A percentile compares a stretch with the other conserved stretches of the same genome.
These are phyloP conservation scores for Paragyromitra xinjiangensis DNA, from an alignment of 495 filamentous ascomycete species.

Conservation along the genomic window DNA sequence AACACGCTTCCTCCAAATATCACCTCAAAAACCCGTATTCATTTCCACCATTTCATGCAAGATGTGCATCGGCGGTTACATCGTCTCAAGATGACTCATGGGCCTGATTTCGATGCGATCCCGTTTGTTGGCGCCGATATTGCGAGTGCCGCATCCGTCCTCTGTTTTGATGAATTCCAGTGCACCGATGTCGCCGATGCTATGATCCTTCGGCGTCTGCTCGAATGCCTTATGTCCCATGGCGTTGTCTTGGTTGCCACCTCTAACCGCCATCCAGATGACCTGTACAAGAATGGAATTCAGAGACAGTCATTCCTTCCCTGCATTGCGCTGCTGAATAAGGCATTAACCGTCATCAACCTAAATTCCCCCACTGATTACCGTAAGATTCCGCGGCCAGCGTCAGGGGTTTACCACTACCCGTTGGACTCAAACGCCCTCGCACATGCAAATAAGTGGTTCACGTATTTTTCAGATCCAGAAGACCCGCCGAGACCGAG, in stretches of 20 bases:
- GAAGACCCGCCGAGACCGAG: slow-evolving; percentile 79
- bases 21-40: slow-evolving; percentile 86
- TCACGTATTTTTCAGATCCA: slow-evolving; percentile 87
- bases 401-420: slow-evolving; percentile 92
- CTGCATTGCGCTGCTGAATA: slow-evolving; percentile 90
- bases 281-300: slow-evolving; percentile 97
- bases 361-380: slow-evolving; percentile 96
- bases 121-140: slow-evolving; percentile 94
- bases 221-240: slow-evolving; percentile 91
- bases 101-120: slow-evolving; percentile 88
- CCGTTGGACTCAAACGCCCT: slow-evolving; percentile 79
- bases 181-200: slow-evolving; percentile 98
- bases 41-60: slow-evolving; percentile 99
- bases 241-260: slow-evolving; percentile 97
- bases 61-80: slow-evolving; percentile 94
- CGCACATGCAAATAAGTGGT: slow-evolving; percentile 91
- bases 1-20: slow-evolving; percentile 87
- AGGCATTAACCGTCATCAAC: slow-evolving; percentile 84
- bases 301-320: slow-evolving; percentile 95
- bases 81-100: slow-evolving; percentile 84
- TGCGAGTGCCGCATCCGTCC: slow-evolving; percentile 80
- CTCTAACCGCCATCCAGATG: slow-evolving; percentile 94
- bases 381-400: slow-evolving; percentile 92
- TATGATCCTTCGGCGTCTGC: slow-evolving; percentile 91
- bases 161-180: slow-evolving; percentile 99